Evolutionary conservation across 1,139 yeast species (phyloP).

Genomic region (Geotrichum fermentans): DNA sequence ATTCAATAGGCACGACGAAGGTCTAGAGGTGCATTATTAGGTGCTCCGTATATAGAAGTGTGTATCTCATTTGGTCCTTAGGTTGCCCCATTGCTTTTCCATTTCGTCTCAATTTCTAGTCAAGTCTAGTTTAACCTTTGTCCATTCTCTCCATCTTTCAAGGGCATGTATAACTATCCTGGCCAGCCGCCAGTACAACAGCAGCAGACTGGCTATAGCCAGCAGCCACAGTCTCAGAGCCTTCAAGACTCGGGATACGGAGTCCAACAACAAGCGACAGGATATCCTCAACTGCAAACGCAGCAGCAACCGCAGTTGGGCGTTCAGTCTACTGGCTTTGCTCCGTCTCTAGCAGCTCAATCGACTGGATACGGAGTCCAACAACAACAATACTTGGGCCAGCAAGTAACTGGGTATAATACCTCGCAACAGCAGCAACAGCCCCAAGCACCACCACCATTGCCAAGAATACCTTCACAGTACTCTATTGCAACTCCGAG

Average conservation of each 20-base stretch:
- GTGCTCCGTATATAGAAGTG: too few species aligned
- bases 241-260: constrained; percentile 14
- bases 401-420: not conserved
- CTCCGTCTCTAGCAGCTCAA: constrained; percentile 18
- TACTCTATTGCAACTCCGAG: constrained; percentile 28
- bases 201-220: constrained; percentile 21
- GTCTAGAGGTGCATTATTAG: too few species aligned
- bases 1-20: too few species aligned
- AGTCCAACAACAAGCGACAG: constrained; percentile 12
- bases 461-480: constrained; percentile 19
- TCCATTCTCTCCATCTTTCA: too few species aligned
- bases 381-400: constrained; percentile 13
- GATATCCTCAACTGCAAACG: constrained; percentile 2
- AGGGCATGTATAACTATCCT: constrained; percentile 14
- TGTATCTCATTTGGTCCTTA: too few species aligned
- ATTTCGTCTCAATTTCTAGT: too few species aligned
- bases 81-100: too few species aligned
- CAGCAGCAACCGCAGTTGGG: not conserved
- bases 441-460: constrained; percentile 13
- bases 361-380: constrained; percentile 28
- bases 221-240: not conserved
- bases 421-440: constrained; percentile 14
- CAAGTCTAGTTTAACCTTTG: too few species aligned
- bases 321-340: constrained; percentile 13
- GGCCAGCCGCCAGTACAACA: constrained; percentile 25